Evolutionary conservation across 768 basidiomycete species (phyloP).

Genomic region (Auriscalpium orientale): DNA sequence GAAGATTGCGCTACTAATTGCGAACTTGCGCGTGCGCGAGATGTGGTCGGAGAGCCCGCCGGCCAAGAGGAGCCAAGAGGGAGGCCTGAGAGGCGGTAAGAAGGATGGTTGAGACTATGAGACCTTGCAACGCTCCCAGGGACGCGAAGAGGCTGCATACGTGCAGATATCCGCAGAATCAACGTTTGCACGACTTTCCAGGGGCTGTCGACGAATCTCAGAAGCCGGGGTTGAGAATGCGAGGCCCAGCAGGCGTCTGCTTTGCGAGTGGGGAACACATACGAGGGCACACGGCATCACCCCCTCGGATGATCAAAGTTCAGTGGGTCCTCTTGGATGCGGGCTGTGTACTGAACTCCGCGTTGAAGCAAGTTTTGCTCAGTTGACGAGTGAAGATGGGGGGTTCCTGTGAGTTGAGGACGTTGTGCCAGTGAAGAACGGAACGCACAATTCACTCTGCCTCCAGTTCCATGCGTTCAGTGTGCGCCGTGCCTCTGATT

Average conservation of each 20-base stretch:
- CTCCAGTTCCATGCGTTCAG: no score
- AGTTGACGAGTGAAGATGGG: no score
- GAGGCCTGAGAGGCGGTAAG: constrained; percentile 36
- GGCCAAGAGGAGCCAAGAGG: constrained; percentile 27
- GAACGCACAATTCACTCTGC: no score
- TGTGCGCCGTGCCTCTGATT: no score
- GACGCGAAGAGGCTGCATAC: constrained; percentile 1
- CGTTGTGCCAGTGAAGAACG: no score
- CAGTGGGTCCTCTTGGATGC: no score
- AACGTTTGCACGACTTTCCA: no score
- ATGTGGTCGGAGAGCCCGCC: constrained; percentile 39
- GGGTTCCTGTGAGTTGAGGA: no score
- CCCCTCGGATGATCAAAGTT: no score
- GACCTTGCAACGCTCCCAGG: constrained; percentile 31
- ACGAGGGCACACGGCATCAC: no score
- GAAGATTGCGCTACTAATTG: constrained; percentile 35
- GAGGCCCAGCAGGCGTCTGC: background rate
- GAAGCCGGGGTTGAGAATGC: background rate
- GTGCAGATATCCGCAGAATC: background rate
- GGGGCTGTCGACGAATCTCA: no score
- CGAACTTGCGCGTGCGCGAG: constrained; percentile 38
- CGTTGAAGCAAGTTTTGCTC: constrained; percentile 1
- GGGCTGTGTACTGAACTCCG: constrained; percentile 34
- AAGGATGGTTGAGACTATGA: constrained; percentile 37
- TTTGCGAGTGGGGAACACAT: no score